phyloP scores from a whole-genome alignment of 106 monocot genomes.

The Agapanthus africanus region DNA sequence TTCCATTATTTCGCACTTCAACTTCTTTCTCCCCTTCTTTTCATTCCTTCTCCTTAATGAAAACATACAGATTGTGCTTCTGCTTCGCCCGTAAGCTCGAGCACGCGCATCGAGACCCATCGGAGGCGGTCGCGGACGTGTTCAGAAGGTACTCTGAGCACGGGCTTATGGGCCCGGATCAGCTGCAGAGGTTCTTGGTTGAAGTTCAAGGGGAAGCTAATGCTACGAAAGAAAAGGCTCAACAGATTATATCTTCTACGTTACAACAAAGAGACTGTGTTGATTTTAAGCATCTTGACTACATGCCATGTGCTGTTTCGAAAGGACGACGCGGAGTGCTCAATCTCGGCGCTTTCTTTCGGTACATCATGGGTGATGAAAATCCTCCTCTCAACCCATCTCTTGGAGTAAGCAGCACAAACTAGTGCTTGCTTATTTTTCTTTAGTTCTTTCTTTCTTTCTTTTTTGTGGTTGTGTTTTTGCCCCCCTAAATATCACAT shows the following conservation, averaged over 20 bases:
- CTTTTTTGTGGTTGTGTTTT: too few relatives aligned
- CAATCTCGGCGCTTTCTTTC: constrained; percentile 32
- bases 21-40: too few relatives aligned
- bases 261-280: neutral
- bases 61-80: too few relatives aligned
- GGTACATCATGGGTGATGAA: constrained; percentile 27
- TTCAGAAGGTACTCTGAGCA: too few relatives aligned
- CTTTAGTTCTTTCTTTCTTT: too few relatives aligned
- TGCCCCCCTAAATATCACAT: too few relatives aligned
- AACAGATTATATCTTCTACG: constrained; percentile 14
- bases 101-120: too few relatives aligned
- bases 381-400: constrained; percentile 14
- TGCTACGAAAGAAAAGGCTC: constrained; percentile 15
- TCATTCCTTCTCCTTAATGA: too few relatives aligned
- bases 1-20: too few relatives aligned
- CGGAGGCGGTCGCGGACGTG: too few relatives aligned
- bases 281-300: neutral
- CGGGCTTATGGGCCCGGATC: constrained; percentile 36
- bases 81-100: too few relatives aligned
- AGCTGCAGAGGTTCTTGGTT: constrained; percentile 37
- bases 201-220: constrained; percentile 44
- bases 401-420: constrained; percentile 7
- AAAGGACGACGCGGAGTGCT: constrained; percentile 21
- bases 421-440: too few relatives aligned
- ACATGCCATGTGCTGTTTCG: neutral